A percentile compares a stretch with the other conserved stretches of the same genome.
Conservation (phyloP, 1,284 basidiomycete genomes). For the Stygiomarasmius scandens region DNA sequence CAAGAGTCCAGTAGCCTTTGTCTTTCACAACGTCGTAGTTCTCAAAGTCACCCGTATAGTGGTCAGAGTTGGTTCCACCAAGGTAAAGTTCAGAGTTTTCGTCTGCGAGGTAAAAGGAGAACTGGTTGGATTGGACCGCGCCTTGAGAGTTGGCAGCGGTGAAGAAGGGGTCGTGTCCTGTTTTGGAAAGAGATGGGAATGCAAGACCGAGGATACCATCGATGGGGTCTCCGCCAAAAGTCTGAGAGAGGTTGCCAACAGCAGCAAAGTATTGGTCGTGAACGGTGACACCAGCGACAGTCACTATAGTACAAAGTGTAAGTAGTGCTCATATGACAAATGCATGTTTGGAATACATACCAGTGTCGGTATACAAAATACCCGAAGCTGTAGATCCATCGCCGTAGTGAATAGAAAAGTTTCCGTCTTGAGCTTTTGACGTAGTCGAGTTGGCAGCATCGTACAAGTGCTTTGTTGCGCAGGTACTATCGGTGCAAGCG, state of each 20-base stretch:
- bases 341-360: neutral
- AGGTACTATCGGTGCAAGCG: constrained; percentile 32
- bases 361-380: constrained; percentile 51
- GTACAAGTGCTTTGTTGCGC: constrained; percentile 28
- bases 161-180: constrained; percentile 16
- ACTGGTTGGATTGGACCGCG: constrained; percentile 5
- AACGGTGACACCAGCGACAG: constrained; percentile 30
- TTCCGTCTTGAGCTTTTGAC: constrained; percentile 27
- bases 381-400: constrained; percentile 59
- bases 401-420: constrained; percentile 53
- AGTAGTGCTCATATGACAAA: neutral
- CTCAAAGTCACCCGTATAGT: constrained; percentile 17
- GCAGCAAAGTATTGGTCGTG: constrained; percentile 30
- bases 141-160: constrained; percentile 13
- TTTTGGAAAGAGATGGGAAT: constrained; percentile 17
- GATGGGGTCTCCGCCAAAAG: constrained; percentile 23
- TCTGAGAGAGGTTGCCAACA: constrained; percentile 21
- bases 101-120: constrained; percentile 17
- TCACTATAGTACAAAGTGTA: constrained; percentile 25
- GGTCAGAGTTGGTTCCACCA: constrained; percentile 17
- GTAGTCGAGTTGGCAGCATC: constrained; percentile 39
- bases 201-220: constrained; percentile 23
- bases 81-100: constrained; percentile 18
- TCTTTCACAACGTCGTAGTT: constrained; percentile 7
- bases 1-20: constrained; percentile 14